Conservation (phyloP, 2,329 filamentous ascomycete genomes). For the Ophiostoma australiae region DNA sequence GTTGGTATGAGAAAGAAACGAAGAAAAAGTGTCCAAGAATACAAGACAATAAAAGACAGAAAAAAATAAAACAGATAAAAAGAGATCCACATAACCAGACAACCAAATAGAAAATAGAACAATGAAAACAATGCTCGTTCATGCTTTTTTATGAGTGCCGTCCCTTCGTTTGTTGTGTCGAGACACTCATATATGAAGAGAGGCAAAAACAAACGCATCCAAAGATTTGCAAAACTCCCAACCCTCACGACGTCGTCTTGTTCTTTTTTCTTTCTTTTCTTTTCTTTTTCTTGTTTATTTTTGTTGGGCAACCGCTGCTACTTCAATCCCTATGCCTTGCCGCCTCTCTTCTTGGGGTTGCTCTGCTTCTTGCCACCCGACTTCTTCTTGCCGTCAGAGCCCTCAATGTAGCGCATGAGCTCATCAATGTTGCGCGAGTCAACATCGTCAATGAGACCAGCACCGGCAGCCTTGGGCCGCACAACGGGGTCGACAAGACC, state of each 20-base stretch:
- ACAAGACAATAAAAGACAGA: background rate
- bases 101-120: background rate
- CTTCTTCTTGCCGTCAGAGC: constrained; percentile 52
- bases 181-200: constrained; percentile 15
- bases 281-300: background rate
- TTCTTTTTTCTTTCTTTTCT: constrained; percentile 12
- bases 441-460: constrained; percentile 42
- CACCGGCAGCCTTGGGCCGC: constrained; percentile 29
- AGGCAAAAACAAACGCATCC: background rate
- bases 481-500: constrained; percentile 36
- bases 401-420: constrained; percentile 90
- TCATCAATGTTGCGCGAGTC: constrained; percentile 88
- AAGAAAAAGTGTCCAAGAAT: constrained; percentile 10
- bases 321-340: background rate
- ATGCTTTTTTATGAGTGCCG: background rate
- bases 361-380: constrained; percentile 32
- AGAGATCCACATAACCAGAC: background rate
- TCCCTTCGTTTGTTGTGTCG: constrained; percentile 16
- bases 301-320: background rate
- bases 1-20: background rate
- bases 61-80: background rate
- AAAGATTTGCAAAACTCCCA: constrained; percentile 9
- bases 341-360: constrained; percentile 51
- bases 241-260: background rate
- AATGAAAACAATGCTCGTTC: background rate